Evolutionary conservation across 306 rosid species (phyloP).

Genomic region (Cicer chorassanicum): DNA sequence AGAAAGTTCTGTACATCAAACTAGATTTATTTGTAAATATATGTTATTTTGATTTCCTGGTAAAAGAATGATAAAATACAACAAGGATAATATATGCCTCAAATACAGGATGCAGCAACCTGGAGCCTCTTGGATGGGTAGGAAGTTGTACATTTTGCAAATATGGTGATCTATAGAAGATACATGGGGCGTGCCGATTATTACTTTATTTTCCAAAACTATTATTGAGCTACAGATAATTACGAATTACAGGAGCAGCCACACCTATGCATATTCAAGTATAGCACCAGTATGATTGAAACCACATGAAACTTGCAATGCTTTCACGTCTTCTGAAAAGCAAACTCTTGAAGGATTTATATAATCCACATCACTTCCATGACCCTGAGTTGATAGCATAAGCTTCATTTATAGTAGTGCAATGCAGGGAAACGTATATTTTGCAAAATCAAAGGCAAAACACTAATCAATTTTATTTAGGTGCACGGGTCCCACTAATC

Average conservation of each 20-base stretch:
- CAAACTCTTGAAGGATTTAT: constrained; percentile 68
- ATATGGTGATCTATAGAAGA: constrained; percentile 34
- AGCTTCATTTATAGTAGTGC: constrained; percentile 21
- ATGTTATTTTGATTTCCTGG: not conserved
- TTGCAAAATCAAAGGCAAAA: not conserved
- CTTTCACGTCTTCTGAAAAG: constrained; percentile 64
- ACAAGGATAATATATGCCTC: constrained; percentile 35
- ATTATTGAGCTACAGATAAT: constrained; percentile 3
- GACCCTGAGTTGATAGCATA: constrained; percentile 65
- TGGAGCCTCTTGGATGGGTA: constrained; percentile 37
- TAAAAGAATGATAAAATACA: constrained; percentile 43
- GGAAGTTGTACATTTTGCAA: constrained; percentile 4
- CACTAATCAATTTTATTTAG: constrained; percentile 6
- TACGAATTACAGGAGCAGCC: constrained; percentile 30
- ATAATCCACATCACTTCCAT: constrained; percentile 85
- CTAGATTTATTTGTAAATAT: constrained; percentile 33
- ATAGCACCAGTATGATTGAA: constrained; percentile 97
- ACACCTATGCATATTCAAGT: constrained; percentile 61
- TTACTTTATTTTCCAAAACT: constrained; percentile 18
- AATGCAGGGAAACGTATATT: constrained; percentile 28
- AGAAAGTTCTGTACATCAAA: constrained; percentile 38
- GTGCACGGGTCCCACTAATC: constrained; percentile 21
- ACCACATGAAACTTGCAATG: constrained; percentile 87
- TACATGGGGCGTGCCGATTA: not conserved
- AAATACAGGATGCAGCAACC: constrained; percentile 27